Evolutionary conservation across 139 green algal species (phyloP).

Genomic region (Chlamydomonas incerta): DNA sequence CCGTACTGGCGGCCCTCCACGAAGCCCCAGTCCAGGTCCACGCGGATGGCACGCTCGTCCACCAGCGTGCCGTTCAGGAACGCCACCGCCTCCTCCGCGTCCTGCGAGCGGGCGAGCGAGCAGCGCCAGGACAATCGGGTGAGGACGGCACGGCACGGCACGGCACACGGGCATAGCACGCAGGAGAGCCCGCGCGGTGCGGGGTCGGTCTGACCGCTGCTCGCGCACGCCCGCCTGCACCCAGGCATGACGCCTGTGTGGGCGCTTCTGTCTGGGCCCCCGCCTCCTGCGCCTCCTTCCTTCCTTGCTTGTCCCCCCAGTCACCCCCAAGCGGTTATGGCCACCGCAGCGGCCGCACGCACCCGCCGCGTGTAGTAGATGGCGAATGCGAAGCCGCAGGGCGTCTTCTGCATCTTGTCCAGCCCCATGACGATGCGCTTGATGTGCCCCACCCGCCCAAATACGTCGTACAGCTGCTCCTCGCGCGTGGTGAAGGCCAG

Average conservation of each 20-base stretch:
- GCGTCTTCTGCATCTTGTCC: constrained; percentile 91
- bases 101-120: constrained; percentile 54
- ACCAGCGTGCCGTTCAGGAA: constrained; percentile 95
- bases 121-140: neutral
- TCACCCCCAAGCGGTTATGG: no score
- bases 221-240: no score
- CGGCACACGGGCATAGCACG: no score
- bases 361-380: constrained; percentile 79
- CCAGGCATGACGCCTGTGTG: no score
- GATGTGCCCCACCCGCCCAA: constrained; percentile 77
- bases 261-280: no score
- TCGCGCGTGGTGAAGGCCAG: constrained; percentile 98
- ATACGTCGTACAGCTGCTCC: constrained; percentile 90
- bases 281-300: no score
- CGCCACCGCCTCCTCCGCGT: constrained; percentile 85
- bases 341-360: no score
- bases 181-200: no score
- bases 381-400: constrained; percentile 99
- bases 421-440: constrained; percentile 96
- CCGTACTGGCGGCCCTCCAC: constrained; percentile 97
- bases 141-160: no score
- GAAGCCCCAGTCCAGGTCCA: constrained; percentile 99
- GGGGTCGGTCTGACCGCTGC: no score
- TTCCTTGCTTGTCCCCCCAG: no score
- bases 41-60: constrained; percentile 93